Percentiles rank a stretch among this genome's conserved stretches.
Evolutionary conservation across 2,329 filamentous ascomycete genomes (phyloP).

Genomic region (Ascocoryne sarcoides): DNA sequence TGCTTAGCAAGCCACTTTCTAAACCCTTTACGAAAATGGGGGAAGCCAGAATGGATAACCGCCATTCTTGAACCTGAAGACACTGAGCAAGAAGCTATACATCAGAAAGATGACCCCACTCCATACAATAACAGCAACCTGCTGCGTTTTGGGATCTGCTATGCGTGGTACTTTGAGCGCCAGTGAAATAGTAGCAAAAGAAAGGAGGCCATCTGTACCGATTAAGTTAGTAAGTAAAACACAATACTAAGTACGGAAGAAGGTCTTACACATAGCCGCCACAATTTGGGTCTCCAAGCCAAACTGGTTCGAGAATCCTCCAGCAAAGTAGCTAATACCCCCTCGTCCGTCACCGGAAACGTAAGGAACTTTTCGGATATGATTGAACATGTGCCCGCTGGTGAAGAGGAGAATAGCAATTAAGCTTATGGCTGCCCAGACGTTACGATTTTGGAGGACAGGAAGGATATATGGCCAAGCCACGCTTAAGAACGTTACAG

Average conservation of each 20-base stretch:
- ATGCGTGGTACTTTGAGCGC: conserved; percentile 91
- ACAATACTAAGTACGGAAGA: too few species aligned
- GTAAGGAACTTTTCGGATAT: conserved; percentile 93
- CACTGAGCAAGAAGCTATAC: conserved; percentile 89
- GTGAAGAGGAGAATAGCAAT: conserved; percentile 88
- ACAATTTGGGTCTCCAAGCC: conserved; percentile 94
- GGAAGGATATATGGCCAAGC: conserved; percentile 73
- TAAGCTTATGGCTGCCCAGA: conserved; percentile 87
- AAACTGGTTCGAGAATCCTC: conserved; percentile 87
- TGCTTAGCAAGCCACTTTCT: too few species aligned
- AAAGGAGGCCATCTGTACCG: conserved; percentile 66
- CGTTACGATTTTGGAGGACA: conserved; percentile 77
- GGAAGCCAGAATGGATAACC: conserved; percentile 93
- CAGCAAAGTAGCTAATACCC: conserved; percentile 81
- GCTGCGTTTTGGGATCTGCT: conserved; percentile 65
- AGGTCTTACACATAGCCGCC: conserved; percentile 82
- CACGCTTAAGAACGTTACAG: conserved; percentile 59
- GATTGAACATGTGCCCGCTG: conserved; percentile 98
- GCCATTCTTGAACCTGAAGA: conserved; percentile 91
- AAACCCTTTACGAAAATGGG: conserved; percentile 56
- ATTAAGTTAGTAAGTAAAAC: too few species aligned
- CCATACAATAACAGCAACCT: conserved; percentile 75
- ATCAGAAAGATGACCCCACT: conserved; percentile 65
- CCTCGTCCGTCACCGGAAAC: conserved; percentile 77
- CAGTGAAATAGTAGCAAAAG: conserved; percentile 85